Evolutionary conservation across 805 yeast genomes (phyloP).

Genomic region (Candida palmyrensis): DNA sequence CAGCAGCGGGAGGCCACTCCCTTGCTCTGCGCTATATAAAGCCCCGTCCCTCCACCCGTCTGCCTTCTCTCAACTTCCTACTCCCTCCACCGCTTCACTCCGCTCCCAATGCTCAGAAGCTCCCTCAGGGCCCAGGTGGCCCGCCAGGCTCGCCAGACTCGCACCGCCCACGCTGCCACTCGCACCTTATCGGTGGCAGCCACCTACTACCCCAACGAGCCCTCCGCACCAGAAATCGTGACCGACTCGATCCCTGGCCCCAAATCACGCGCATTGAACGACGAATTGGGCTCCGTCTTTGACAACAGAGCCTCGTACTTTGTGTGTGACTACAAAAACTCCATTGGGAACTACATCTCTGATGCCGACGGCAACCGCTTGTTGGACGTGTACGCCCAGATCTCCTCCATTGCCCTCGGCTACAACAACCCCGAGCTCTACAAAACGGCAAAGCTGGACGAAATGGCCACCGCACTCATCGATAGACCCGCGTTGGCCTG

Average conservation of each 20-base stretch:
- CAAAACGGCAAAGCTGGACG: slow-evolving; percentile 33
- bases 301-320: slow-evolving; percentile 40
- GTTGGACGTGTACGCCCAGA: slow-evolving; percentile 39
- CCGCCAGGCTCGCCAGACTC: too few species aligned
- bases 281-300: slow-evolving; percentile 31
- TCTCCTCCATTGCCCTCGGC: slow-evolving; percentile 39
- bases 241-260: slow-evolving; percentile 37
- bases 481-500: slow-evolving; percentile 43
- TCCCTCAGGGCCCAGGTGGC: not conserved
- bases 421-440: slow-evolving; percentile 38
- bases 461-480: slow-evolving; percentile 36
- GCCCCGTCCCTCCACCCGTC: too few species aligned
- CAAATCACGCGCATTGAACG: slow-evolving; percentile 20
- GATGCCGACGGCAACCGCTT: slow-evolving; percentile 39
- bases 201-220: slow-evolving; percentile 33
- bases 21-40: too few species aligned
- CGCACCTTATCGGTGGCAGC: slow-evolving; percentile 15
- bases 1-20: too few species aligned
- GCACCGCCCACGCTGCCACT: too few species aligned
- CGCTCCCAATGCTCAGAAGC: not conserved
- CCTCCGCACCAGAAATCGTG: slow-evolving; percentile 24
- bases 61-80: too few species aligned
- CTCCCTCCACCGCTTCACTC: too few species aligned
- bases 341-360: slow-evolving; percentile 36
- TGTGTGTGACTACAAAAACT: slow-evolving; percentile 34